These are phyloP conservation scores for Biscogniauxia sp. DNA, from an alignment of 2,329 filamentous ascomycete species.

Conservation along the genomic window DNA sequence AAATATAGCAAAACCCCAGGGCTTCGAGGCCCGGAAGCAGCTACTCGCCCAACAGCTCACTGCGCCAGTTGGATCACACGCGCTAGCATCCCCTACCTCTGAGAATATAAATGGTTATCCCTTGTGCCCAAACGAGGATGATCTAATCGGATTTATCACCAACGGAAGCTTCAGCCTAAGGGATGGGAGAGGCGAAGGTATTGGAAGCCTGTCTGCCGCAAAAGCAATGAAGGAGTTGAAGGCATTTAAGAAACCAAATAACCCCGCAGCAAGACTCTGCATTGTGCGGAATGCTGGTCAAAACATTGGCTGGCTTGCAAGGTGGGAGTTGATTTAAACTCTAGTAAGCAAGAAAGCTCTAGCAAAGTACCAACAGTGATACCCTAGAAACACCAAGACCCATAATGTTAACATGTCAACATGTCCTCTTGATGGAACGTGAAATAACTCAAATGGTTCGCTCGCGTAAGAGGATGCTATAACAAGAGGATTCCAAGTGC, in stretches of 20 bases:
- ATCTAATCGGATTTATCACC: slow-evolving; percentile 88
- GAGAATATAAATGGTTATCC: slow-evolving; percentile 53
- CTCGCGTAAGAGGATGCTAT: neutral
- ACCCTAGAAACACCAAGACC: neutral
- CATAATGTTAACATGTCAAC: neutral
- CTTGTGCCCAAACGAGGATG: slow-evolving; percentile 66
- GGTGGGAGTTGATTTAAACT: slow-evolving; percentile 64
- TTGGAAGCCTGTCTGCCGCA: slow-evolving; percentile 66
- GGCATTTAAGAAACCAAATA: slow-evolving; percentile 26
- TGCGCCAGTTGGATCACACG: slow-evolving; percentile 33
- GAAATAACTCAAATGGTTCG: neutral
- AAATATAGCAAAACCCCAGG: neutral
- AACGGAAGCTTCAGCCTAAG: slow-evolving; percentile 79
- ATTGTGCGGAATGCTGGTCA: slow-evolving; percentile 81
- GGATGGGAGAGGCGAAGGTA: slow-evolving; percentile 70
- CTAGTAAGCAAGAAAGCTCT: neutral
- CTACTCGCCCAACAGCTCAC: slow-evolving; percentile 49
- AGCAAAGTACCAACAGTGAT: neutral
- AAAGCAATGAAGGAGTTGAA: slow-evolving; percentile 49
- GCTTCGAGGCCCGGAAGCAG: slow-evolving; percentile 40
- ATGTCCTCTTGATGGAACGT: neutral
- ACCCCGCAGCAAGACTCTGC: slow-evolving; percentile 58
- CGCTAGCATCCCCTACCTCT: slow-evolving; percentile 36
- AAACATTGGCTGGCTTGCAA: slow-evolving; percentile 72
- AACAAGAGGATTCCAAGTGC: neutral